phyloP scores from a whole-genome alignment of 768 basidiomycete genomes.

The Amanita muscaria region DNA sequence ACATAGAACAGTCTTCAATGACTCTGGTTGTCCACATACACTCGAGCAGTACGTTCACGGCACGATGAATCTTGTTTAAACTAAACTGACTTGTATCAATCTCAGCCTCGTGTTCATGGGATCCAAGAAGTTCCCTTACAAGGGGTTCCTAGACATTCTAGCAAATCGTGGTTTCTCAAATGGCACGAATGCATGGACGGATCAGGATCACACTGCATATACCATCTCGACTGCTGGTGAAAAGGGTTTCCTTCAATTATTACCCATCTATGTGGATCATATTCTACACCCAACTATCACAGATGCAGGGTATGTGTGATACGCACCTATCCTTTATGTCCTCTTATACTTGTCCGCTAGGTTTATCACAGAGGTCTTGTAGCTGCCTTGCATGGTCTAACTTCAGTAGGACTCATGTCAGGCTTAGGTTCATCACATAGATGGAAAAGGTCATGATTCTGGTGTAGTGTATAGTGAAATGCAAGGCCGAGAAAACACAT shows the following conservation, averaged over 20 bases:
- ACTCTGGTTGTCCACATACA: constrained; percentile 92
- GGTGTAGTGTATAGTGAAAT: constrained; percentile 97
- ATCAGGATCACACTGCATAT: constrained; percentile 90
- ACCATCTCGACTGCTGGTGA: constrained; percentile 93
- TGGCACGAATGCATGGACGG: constrained; percentile 97
- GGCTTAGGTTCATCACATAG: constrained; percentile 84
- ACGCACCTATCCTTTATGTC: neutral
- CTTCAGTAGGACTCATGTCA: constrained; percentile 2
- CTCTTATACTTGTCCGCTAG: constrained; percentile 19
- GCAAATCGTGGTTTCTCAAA: constrained; percentile 92
- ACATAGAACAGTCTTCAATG: constrained; percentile 67
- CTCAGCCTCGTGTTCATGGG: constrained; percentile 87
- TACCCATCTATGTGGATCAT: constrained; percentile 92
- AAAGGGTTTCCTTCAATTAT: constrained; percentile 79
- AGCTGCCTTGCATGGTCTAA: constrained; percentile 4
- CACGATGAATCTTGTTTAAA: neutral
- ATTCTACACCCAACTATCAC: constrained; percentile 94
- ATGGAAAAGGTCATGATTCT: constrained; percentile 81
- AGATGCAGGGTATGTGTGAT: constrained; percentile 58
- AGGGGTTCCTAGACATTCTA: constrained; percentile 89
- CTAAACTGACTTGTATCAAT: constrained; percentile 6
- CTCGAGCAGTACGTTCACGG: constrained; percentile 72
- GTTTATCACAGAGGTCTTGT: constrained; percentile 50
- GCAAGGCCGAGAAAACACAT: constrained; percentile 93
- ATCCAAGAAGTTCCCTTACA: constrained; percentile 91